phyloP scores from a whole-genome alignment of 306 rosid species.

The Lathyrus aphaca region DNA sequence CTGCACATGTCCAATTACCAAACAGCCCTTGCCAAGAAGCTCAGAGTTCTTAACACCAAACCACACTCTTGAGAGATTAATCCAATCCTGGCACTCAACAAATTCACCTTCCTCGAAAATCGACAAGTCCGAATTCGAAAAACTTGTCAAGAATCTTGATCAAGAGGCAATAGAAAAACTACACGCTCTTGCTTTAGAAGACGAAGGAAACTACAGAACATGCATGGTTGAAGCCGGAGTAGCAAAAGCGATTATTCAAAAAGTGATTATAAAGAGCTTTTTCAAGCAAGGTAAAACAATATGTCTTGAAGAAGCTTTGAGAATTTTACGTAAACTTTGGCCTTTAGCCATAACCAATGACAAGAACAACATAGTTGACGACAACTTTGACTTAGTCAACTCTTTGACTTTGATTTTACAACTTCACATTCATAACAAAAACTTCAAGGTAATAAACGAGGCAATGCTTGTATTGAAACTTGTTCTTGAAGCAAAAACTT shows the following conservation, averaged over 20 bases:
- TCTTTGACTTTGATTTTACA: slow-evolving; percentile 64
- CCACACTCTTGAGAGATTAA: slow-evolving; percentile 67
- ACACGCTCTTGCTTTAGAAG: slow-evolving; percentile 44
- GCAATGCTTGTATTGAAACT: slow-evolving; percentile 52
- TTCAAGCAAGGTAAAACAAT: slow-evolving; percentile 42
- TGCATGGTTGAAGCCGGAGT: slow-evolving; percentile 65
- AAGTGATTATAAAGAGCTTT: slow-evolving; percentile 36
- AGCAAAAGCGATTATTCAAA: slow-evolving; percentile 45
- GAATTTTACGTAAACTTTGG: slow-evolving; percentile 50
- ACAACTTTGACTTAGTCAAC: slow-evolving; percentile 53
- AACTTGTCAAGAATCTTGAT: slow-evolving; percentile 50
- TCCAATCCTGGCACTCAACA: slow-evolving; percentile 61
- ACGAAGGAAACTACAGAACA: slow-evolving; percentile 47
- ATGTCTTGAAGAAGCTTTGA: slow-evolving; percentile 51
- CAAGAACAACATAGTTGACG: slow-evolving; percentile 35
- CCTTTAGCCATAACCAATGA: slow-evolving; percentile 29
- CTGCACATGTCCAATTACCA: slow-evolving; percentile 64
- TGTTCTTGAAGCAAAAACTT: slow-evolving; percentile 37
- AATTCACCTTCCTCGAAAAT: slow-evolving; percentile 19
- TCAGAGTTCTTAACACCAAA: slow-evolving; percentile 63
- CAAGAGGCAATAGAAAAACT: slow-evolving; percentile 47
- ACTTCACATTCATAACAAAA: slow-evolving; percentile 33
- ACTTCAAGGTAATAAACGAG: slow-evolving; percentile 42
- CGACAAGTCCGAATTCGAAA: not conserved
- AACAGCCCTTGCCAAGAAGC: slow-evolving; percentile 55